phyloP scores from a whole-genome alignment of 768 basidiomycete genomes.

The Austroboletus festivus region DNA sequence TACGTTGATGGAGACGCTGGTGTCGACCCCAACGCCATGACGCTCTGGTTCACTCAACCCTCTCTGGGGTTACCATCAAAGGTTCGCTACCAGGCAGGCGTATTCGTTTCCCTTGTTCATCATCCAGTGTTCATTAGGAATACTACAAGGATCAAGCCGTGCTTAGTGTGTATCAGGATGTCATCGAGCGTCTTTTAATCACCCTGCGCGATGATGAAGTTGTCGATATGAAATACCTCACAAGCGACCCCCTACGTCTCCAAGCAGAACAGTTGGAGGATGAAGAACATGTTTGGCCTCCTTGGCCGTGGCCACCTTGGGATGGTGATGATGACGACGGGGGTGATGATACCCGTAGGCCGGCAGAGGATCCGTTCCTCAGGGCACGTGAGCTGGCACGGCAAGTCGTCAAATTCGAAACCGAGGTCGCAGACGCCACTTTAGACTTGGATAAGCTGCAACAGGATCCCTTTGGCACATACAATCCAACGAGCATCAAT shows the following conservation, averaged over 20 bases:
- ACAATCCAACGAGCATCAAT: conserved; percentile 76
- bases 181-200: conserved; percentile 64
- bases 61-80: conserved; percentile 83
- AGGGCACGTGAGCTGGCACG: conserved; percentile 63
- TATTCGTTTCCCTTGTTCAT: background rate
- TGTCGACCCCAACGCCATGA: conserved; percentile 81
- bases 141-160: conserved; percentile 82
- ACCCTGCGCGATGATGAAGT: conserved; percentile 49
- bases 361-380: conserved; percentile 32
- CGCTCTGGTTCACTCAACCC: conserved; percentile 82
- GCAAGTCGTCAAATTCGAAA: conserved; percentile 75
- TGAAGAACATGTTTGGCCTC: conserved; percentile 55
- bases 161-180: conserved; percentile 63
- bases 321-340: conserved; percentile 57
- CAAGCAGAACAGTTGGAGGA: conserved; percentile 39
- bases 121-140: conserved; percentile 47
- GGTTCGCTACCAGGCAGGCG: conserved; percentile 36
- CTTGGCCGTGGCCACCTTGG: conserved; percentile 89
- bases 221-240: conserved; percentile 9
- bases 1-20: conserved; percentile 86
- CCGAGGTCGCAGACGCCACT: conserved; percentile 69
- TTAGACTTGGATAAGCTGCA: conserved; percentile 75
- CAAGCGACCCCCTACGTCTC: conserved; percentile 17
- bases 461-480: conserved; percentile 81
- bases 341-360: conserved; percentile 38